Base-by-base conservation (phyloP, 495 filamentous ascomycete species). In the Trichoderma erinaceum region DNA sequence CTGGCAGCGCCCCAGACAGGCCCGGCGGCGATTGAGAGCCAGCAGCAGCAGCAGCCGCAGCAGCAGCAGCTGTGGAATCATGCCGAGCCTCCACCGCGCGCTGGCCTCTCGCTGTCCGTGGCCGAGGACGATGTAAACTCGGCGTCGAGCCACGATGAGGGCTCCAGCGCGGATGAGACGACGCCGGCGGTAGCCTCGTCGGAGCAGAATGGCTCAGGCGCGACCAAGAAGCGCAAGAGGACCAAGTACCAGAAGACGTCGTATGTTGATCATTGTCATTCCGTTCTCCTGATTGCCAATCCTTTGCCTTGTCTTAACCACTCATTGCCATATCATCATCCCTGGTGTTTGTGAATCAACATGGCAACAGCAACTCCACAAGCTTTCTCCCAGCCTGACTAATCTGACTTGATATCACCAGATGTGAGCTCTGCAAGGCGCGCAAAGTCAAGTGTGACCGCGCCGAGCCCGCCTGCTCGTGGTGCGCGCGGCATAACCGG, bases 371-470 rank as follows among this genome's bases (percentile, higher is more conserved):
- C 29, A 29, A 29, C 29, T 29, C 7, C 46, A 18, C 16, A 50
- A 18, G 43, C 43, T 4, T 1, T 29, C 29, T 38, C 35, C 7
- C 35, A 38, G 8, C 8, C 35, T 38, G 35, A 38, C 35, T 38
- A 38, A 38, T 38, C 35, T 38, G 48, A 52, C 10, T 21, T 21
- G 13, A 23, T 50, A 25, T n/a, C 21, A 65, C 69, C 41, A 90
- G 88, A 68, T 93, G 91, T 72, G 91, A 93, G 75, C 80, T 90
- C 58, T 93, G 91, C 80, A 95, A 93, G 76, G 87, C 90, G 76
- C 83, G 91, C 73, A 95, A 95, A 79, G 89, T 92, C 61, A 92
- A 92, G 82, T 92, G 89, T 75, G 90, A 95, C 79, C 88, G 91
- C 35, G 85, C 87, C 12, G 90, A 93, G 69, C 92, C 92, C 11